A percentile compares a stretch with the other conserved stretches of the same genome.
phyloP scores from a whole-genome alignment of 257 asterid genomes.

The Solanum etuberosum region DNA sequence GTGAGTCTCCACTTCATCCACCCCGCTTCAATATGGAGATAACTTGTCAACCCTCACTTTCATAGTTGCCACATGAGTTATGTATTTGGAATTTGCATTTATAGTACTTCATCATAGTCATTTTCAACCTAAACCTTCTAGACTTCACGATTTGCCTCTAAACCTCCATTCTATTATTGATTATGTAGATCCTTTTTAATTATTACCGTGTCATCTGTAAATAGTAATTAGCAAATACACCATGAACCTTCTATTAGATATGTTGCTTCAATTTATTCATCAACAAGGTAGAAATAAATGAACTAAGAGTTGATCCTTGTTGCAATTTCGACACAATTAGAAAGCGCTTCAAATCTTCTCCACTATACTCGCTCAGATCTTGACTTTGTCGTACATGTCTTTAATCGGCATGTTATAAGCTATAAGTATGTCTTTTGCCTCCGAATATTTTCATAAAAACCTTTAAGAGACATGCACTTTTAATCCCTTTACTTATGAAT shows the following conservation, averaged over 20 bases:
- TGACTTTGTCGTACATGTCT: not conserved
- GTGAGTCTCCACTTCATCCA: not conserved
- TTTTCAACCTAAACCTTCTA: no score
- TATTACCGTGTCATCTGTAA: not conserved
- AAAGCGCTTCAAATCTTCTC: not conserved
- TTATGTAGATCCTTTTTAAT: no score
- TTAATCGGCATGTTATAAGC: not conserved
- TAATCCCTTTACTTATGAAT: no score
- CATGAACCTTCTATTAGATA: not conserved
- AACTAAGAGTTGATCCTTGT: not conserved
- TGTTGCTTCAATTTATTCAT: rapidly evolving
- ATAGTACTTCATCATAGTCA: no score
- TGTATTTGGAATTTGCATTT: no score
- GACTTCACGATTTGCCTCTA: no score
- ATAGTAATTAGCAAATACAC: not conserved
- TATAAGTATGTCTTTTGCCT: not conserved
- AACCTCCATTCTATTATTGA: no score
- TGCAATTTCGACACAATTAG: not conserved
- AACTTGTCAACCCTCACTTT: not conserved
- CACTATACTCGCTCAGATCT: not conserved
- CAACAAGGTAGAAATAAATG: not conserved
- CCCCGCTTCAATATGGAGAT: not conserved
- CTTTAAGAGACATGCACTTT: rapidly evolving
- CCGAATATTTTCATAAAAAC: no score
- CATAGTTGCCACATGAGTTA: not conserved